A percentile compares a stretch with the other conserved stretches of the same genome.
These are phyloP conservation scores for Stachybotrys elegans DNA, from an alignment of 2,329 filamentous ascomycete species.

Conservation along the genomic window DNA sequence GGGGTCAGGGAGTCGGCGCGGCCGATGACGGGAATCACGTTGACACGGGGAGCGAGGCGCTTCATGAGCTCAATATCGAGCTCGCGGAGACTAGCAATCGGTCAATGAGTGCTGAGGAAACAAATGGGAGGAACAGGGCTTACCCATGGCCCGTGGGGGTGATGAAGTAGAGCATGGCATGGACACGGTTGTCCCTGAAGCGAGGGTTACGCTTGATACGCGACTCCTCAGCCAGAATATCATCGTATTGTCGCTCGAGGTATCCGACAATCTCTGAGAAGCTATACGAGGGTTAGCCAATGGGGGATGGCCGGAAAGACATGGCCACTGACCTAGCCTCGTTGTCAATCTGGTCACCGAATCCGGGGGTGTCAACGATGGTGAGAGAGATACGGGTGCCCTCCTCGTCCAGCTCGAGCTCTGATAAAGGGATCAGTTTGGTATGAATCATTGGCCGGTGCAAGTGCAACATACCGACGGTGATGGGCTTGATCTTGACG, in stretches of 20 bases:
- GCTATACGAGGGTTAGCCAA: conserved; percentile 39
- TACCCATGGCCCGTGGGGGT: conserved; percentile 94
- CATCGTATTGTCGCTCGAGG: conserved; percentile 98
- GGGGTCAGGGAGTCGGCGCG: conserved; percentile 97
- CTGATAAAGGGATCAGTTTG: conserved; percentile 37
- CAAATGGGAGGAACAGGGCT: conserved; percentile 16
- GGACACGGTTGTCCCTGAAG: conserved; percentile 98
- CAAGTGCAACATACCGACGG: conserved; percentile 64
- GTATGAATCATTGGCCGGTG: conserved; percentile 14
- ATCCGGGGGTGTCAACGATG: conserved; percentile 96
- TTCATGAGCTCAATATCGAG: conserved; percentile 99
- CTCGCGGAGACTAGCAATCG: conserved; percentile 72
- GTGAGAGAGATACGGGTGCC: conserved; percentile 97
- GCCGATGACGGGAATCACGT: conserved; percentile 98
- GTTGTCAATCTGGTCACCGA: conserved; percentile 98
- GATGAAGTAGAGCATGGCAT: conserved; percentile 98
- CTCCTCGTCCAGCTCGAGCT: conserved; percentile 95
- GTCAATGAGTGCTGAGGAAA: neutral
- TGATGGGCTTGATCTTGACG: conserved; percentile 97
- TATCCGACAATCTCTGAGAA: conserved; percentile 98
- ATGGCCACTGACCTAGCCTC: conserved; percentile 71
- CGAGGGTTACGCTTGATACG: conserved; percentile 99
- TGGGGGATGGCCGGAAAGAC: neutral
- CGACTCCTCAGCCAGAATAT: conserved; percentile 98
- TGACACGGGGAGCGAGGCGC: conserved; percentile 94